These are phyloP conservation scores for Dionaea muscipula DNA, from an alignment of 179 eudicot genomes.

Conservation along the genomic window DNA sequence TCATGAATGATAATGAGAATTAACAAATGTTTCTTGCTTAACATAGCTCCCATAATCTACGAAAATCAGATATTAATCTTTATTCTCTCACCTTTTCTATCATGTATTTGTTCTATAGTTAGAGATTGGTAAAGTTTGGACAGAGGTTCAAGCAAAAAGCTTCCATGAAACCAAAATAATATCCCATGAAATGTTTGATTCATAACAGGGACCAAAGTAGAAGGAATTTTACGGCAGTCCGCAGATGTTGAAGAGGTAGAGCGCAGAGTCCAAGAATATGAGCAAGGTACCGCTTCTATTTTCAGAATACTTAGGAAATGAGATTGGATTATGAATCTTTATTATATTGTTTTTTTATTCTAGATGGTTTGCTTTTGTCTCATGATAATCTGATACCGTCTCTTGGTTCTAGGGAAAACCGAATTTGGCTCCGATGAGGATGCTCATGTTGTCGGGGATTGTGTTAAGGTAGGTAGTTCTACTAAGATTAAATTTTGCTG, in stretches of 20 bases:
- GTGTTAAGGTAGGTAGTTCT: conserved; percentile 61
- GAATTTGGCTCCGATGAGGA: conserved; percentile 88
- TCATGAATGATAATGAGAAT: too few relatives aligned
- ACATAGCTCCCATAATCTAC: too few relatives aligned
- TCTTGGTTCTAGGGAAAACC: conserved; percentile 51
- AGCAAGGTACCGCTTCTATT: conserved; percentile 47
- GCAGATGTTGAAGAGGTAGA: conserved; percentile 99
- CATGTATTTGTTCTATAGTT: too few relatives aligned
- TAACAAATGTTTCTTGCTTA: too few relatives aligned
- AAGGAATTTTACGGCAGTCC: conserved; percentile 91
- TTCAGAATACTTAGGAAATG: neutral
- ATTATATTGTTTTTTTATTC: neutral
- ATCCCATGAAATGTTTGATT: neutral
- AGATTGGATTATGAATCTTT: neutral
- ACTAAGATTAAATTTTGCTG: neutral
- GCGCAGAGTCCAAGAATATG: conserved; percentile 90
- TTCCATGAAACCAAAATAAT: too few relatives aligned
- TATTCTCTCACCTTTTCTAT: too few relatives aligned
- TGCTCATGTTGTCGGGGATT: conserved; percentile 96
- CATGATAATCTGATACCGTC: conserved; percentile 3
- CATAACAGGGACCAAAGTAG: conserved; percentile 57
- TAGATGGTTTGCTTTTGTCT: conserved; percentile 1
- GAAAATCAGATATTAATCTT: too few relatives aligned
- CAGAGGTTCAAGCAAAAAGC: too few relatives aligned
- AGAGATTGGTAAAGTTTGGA: too few relatives aligned